Evolutionary conservation across 2,329 filamentous ascomycete species (phyloP), one percentile per base, ranked within the genome.

Genomic region (Alternaria angustiovoidea): DNA sequence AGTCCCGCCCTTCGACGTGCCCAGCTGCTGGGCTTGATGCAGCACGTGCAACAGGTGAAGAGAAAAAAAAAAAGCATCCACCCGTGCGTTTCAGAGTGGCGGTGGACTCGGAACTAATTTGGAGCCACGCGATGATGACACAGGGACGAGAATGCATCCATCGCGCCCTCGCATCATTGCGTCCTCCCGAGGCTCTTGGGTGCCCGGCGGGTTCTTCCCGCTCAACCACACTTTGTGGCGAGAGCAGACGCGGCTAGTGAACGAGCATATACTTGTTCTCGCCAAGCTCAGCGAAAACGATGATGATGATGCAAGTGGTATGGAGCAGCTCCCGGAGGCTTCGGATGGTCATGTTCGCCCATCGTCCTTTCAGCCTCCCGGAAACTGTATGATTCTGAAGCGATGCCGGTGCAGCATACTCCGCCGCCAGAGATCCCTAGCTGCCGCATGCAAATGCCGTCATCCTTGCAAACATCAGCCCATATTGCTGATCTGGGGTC

Each of bases 371-470:
- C 47, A 48, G 26, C 54, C 54, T 62, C 61, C 54, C 54, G 58
- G 44, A 63, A 52, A 44, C 57, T 62, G 47, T 59, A 55, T 44
- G 26, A 18, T 44, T 58, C 67, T 36, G 59, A 54, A 58, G 51
- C 61, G 55, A 59, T 41, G 60, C 59, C 41, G 52, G 24, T 41
- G 54, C 41, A 59, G 49, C 41, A 32, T 51, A 18, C 53, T 56
- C 51, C 48, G 47, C 57, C 30, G 54, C 51, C 47, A 47, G 51
- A 28, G 42, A 52, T 54, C 30, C 24, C 48, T 62, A 61, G 57
- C 57, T 68, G 61, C 64, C 66, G 65, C 63, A 30, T 22, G 26
- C 43, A 57, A 53, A 57, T 70, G 64, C 66, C 65, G 63, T 54
- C 55, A 58, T 54, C 51, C 56, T 54, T 64, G 67, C 58, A 68